Percentiles rank a stretch among this genome's conserved stretches.
Conservation (phyloP, 148 eudicot species). For the Rhododendron ferrugineum region DNA sequence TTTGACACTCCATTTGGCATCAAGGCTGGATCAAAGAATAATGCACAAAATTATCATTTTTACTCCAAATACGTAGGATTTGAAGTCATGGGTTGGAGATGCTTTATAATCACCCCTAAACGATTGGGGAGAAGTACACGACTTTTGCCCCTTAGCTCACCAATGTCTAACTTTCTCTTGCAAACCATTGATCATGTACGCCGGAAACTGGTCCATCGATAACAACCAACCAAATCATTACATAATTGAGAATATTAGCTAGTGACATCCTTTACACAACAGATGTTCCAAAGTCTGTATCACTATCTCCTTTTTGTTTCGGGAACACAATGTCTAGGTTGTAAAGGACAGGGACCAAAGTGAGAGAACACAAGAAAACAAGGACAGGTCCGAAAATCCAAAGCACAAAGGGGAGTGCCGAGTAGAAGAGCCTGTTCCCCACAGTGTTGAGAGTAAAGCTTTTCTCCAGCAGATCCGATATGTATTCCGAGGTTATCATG, state of each 20-base stretch:
- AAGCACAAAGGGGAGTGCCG: constrained; percentile 48
- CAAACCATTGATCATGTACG: neutral
- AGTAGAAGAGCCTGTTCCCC: constrained; percentile 53
- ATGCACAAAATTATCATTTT: no score
- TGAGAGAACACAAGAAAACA: constrained; percentile 45
- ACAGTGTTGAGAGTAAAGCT: constrained; percentile 45
- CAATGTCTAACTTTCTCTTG: neutral
- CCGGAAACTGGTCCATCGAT: neutral
- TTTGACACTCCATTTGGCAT: no score
- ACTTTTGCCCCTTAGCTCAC: no score
- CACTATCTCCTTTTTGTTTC: neutral
- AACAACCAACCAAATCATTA: neutral
- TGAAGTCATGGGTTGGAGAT: no score
- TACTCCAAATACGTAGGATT: no score
- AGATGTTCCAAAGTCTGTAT: neutral
- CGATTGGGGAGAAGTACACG: no score
- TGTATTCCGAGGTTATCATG: constrained; percentile 30
- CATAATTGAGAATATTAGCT: neutral
- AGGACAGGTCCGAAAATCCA: constrained; percentile 76
- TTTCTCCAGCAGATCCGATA: constrained; percentile 45
- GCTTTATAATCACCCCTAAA: no score
- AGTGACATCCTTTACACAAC: constrained; percentile 1
- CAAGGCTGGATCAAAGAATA: no score
- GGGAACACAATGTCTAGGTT: constrained; percentile 41
- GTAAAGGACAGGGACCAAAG: constrained; percentile 53